Conservation (phyloP, 495 filamentous ascomycete species). For the Hypoxylon trugodes region DNA sequence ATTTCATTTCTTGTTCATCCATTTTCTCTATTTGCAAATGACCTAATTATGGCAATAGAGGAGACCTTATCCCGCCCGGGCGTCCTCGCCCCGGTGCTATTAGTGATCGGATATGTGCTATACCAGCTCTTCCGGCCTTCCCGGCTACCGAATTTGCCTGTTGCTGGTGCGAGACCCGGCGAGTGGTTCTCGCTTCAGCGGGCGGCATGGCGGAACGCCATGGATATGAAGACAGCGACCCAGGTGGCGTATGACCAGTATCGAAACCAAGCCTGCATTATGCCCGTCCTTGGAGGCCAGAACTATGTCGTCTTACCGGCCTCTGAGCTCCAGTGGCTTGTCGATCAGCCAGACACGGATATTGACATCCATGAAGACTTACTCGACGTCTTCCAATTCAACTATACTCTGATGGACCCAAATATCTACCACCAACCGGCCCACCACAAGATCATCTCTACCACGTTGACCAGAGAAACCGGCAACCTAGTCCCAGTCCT, state of each 20-base stretch:
- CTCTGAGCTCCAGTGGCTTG: constrained; percentile 50
- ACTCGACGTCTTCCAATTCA: constrained; percentile 46
- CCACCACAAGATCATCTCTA: constrained; percentile 47
- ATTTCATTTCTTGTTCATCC: no score
- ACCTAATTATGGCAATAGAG: neutral
- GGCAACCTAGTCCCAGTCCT: constrained; percentile 51
- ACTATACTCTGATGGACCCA: constrained; percentile 50
- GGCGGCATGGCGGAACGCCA: constrained; percentile 46
- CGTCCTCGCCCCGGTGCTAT: constrained; percentile 35
- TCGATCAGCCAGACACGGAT: constrained; percentile 55
- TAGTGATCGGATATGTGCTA: constrained; percentile 38
- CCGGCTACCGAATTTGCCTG: constrained; percentile 43
- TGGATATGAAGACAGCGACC: constrained; percentile 45
- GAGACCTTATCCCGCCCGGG: constrained; percentile 35
- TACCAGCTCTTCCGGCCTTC: constrained; percentile 39
- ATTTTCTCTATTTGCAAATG: neutral
- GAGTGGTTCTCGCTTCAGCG: constrained; percentile 51
- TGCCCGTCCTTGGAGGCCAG: constrained; percentile 36
- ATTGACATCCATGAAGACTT: constrained; percentile 45
- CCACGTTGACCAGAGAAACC: constrained; percentile 51
- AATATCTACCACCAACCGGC: constrained; percentile 45
- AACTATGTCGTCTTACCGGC: constrained; percentile 52
- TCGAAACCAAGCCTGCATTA: constrained; percentile 37
- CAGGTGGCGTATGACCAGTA: constrained; percentile 39
- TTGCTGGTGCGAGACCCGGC: constrained; percentile 42